Evolutionary conservation across 352 stramenopile species (phyloP).

Genomic region (Pythium dissimile): DNA sequence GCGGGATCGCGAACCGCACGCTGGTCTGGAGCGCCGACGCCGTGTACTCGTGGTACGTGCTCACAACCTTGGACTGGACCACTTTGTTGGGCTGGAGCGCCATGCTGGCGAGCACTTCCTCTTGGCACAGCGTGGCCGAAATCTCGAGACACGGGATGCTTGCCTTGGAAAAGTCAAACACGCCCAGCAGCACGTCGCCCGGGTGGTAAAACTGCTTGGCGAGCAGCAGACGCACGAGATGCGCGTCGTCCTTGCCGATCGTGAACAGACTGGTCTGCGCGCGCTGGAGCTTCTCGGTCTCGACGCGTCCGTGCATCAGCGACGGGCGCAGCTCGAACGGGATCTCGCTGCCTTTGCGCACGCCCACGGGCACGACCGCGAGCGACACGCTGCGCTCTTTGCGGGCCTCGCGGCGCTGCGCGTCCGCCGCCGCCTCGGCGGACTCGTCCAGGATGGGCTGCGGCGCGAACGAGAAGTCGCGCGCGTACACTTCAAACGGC

Average conservation of each 20-base stretch:
- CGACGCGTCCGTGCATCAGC: slow-evolving; percentile 64
- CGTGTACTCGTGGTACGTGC: slow-evolving; percentile 46
- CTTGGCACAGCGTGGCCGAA: slow-evolving; percentile 39
- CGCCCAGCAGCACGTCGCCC: slow-evolving; percentile 47
- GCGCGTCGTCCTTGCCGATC: slow-evolving; percentile 59
- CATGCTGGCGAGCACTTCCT: slow-evolving; percentile 51
- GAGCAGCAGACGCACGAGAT: slow-evolving; percentile 57
- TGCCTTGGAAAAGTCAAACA: slow-evolving; percentile 57
- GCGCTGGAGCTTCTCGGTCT: slow-evolving; percentile 50
- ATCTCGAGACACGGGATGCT: slow-evolving; percentile 54
- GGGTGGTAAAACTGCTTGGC: slow-evolving; percentile 68
- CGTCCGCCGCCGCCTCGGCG: slow-evolving; percentile 1
- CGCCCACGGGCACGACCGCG: slow-evolving; percentile 34
- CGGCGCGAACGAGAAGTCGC: slow-evolving; percentile 43
- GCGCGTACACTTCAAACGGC: slow-evolving; percentile 59
- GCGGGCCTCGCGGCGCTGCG: slow-evolving; percentile 1
- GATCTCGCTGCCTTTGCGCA: slow-evolving; percentile 59
- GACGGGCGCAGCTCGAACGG: slow-evolving; percentile 60
- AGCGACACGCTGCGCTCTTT: slow-evolving; percentile 33
- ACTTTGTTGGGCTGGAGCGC: slow-evolving; percentile 50
- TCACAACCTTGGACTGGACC: slow-evolving; percentile 48
- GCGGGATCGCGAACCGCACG: slow-evolving; percentile 49
- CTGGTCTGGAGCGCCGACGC: slow-evolving; percentile 46
- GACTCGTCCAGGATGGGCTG: slow-evolving; percentile 13
- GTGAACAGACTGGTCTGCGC: slow-evolving; percentile 67